A percentile compares a stretch with the other conserved stretches of the same genome.
These are phyloP conservation scores for Fusarium musae DNA, from an alignment of 2,329 filamentous ascomycete species.

Conservation along the genomic window DNA sequence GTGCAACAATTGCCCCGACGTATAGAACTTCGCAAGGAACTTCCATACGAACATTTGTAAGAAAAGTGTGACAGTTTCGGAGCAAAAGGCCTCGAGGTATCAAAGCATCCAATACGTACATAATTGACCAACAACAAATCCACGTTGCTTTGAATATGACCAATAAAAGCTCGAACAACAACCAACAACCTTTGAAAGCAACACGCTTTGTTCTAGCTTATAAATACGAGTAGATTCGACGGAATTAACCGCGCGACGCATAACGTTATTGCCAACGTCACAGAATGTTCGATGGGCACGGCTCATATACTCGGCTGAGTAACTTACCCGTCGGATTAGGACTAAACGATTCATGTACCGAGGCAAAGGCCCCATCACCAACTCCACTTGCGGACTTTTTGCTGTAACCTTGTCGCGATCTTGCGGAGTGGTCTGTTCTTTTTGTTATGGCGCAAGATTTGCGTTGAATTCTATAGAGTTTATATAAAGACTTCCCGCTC, in stretches of 20 bases:
- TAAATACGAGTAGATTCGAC: background rate
- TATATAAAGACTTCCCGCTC: background rate
- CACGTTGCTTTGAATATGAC: background rate
- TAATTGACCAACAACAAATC: background rate
- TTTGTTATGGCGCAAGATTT: background rate
- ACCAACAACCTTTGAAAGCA: background rate
- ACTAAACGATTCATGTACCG: constrained; percentile 14
- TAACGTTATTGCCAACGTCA: background rate
- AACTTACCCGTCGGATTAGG: background rate
- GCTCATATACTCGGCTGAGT: background rate
- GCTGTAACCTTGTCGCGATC: background rate
- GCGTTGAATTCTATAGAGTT: background rate
- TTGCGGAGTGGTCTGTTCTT: background rate
- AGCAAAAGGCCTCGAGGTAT: background rate
- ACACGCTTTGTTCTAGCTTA: background rate
- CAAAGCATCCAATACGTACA: background rate
- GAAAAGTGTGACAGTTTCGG: background rate
- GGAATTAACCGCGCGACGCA: background rate
- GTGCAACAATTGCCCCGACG: background rate
- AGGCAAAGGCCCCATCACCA: constrained; percentile 1
- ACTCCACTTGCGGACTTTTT: background rate
- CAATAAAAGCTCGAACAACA: background rate
- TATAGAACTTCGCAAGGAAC: background rate
- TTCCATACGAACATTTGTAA: background rate
- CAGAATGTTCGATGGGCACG: background rate